These are phyloP conservation scores for Ceriops zippeliana DNA, from an alignment of 345 rosid genomes.

Conservation along the genomic window DNA sequence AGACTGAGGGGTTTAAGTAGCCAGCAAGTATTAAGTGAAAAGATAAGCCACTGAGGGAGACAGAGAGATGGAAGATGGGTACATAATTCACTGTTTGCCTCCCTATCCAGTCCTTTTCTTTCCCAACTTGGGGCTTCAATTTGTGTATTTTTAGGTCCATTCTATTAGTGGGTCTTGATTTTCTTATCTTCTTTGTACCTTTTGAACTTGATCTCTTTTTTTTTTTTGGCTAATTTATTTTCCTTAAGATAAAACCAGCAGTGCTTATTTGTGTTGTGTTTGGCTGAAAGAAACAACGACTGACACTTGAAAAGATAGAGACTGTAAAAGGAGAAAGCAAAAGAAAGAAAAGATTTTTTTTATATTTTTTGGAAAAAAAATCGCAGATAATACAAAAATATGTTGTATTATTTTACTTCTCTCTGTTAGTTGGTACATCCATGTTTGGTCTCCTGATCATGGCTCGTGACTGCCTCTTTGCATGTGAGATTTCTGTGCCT, in stretches of 20 bases:
- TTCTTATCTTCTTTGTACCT: slow-evolving; percentile 8
- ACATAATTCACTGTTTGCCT: background rate
- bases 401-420: slow-evolving; percentile 8
- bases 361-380: background rate
- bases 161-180: background rate
- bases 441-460: slow-evolving; percentile 40
- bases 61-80: background rate
- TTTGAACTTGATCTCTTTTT: slow-evolving; percentile 6
- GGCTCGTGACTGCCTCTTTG: slow-evolving; percentile 31
- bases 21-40: background rate
- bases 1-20: slow-evolving; percentile 17
- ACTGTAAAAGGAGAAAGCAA: background rate
- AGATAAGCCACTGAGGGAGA: slow-evolving; percentile 1
- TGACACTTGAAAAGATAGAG: background rate
- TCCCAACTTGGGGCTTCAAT: background rate
- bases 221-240: no score
- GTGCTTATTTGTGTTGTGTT: background rate
- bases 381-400: slow-evolving; percentile 16
- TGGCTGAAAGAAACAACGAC: background rate
- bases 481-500: slow-evolving; percentile 28
- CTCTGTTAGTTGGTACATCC: slow-evolving; percentile 27
- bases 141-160: background rate
- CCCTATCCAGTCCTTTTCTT: background rate
- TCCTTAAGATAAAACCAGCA: background rate
- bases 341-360: slow-evolving; percentile 1